These are phyloP conservation scores for Lactifluus subvellereus DNA, from an alignment of 768 basidiomycete species.

Conservation along the genomic window DNA sequence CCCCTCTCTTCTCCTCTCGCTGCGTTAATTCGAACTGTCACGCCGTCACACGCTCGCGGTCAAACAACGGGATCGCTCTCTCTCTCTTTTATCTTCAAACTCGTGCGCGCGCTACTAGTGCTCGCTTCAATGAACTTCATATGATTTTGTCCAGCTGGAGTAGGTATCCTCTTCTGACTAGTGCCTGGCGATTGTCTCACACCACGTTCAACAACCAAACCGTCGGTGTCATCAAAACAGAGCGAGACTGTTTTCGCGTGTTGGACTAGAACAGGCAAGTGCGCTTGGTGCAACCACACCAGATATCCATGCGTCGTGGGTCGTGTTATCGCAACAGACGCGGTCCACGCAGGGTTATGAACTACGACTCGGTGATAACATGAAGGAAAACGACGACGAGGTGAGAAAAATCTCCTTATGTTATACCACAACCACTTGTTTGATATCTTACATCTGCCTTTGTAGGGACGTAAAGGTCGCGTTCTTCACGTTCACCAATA, in stretches of 20 bases:
- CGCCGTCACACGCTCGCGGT: too few species aligned
- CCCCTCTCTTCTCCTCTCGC: too few species aligned
- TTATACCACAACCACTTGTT: not conserved
- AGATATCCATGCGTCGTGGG: slow-evolving; percentile 87
- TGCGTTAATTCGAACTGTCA: too few species aligned
- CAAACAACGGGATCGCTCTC: too few species aligned
- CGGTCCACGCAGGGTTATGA: slow-evolving; percentile 86
- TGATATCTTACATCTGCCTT: slow-evolving; percentile 14
- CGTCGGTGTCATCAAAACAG: slow-evolving; percentile 95
- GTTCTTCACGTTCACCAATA: slow-evolving; percentile 94
- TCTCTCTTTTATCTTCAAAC: too few species aligned
- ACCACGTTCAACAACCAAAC: slow-evolving; percentile 66
- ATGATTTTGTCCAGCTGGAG: slow-evolving; percentile 98
- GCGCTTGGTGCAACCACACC: slow-evolving; percentile 85
- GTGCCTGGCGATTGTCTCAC: not conserved
- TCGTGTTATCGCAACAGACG: slow-evolving; percentile 86
- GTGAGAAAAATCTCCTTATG: slow-evolving; percentile 37
- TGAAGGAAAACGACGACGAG: slow-evolving; percentile 88
- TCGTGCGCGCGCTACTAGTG: too few species aligned
- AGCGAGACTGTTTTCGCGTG: slow-evolving; percentile 92
- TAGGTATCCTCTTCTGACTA: slow-evolving; percentile 40
- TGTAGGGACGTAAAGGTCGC: slow-evolving; percentile 75
- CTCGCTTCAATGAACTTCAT: slow-evolving; percentile 83
- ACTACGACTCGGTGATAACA: slow-evolving; percentile 79
- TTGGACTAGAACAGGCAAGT: slow-evolving; percentile 91